Base-by-base conservation (phyloP, 345 rosid species). In the Eutrema heterophyllum region DNA sequence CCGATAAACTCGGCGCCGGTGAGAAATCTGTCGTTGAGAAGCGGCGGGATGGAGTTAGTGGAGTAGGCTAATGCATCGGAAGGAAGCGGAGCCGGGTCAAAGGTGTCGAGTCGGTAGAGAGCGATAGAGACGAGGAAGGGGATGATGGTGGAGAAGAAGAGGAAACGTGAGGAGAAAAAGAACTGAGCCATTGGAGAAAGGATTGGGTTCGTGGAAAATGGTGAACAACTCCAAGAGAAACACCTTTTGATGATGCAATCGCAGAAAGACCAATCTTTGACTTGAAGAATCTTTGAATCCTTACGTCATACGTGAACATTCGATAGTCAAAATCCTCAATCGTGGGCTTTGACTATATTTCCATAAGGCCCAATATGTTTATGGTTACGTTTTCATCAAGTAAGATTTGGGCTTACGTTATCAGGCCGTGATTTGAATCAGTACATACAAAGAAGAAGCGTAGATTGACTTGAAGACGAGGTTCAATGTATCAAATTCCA, bases 1-100 rank as follows among this genome's bases (percentile, higher is more conserved):
- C 93, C 96, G 46, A 91, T 48, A 49, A 52, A 29, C 65, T 91
- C 86, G 0, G 89, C 76, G 6, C 88, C 87, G 43, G 52, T 56
- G 38, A 89, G 81, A 51, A 85, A 14, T 15, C 24, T 75, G 6
- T 43, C 78, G 39, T 87, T 83, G 5, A 41, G 13, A 49, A 55
- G 32, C 46, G 74, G 50, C 1, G 87, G 76, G 15, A 57, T 48
- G 5, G 78, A 32, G 10, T 59, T 27, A 7, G 66, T 32, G 2
- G 52, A 30, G 5, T 8, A 68, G 50, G 73, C 8, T 39, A 78
- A 52, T 73, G 85, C 83, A 36, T 82, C 78, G 44, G 41, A 4
- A 1, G 97, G 95, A 6, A 81, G 15, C 7, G 49, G 82, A 55
- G 86, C 85, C 1, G 95, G 84, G 62, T 87, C 82, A 38, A 87